Conservation (phyloP, 768 basidiomycete species). For the Kwoniella mangroviensis region DNA sequence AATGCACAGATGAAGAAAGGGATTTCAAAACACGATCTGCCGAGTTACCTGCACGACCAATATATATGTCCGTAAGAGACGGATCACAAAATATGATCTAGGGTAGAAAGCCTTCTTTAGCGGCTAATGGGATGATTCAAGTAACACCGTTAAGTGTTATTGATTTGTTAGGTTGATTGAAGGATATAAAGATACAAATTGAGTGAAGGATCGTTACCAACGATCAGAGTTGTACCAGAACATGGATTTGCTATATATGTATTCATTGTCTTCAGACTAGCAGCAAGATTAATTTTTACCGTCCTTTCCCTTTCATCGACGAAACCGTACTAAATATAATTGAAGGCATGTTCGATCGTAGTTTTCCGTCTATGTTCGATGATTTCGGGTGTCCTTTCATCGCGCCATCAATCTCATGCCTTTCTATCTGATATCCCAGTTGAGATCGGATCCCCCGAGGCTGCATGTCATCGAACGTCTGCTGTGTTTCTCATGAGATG, state of each 20-base stretch:
- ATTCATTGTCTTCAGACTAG: not conserved
- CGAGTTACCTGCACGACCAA: not conserved
- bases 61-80: not conserved
- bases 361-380: too few species aligned
- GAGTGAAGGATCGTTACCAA: not conserved
- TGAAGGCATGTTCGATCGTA: not conserved
- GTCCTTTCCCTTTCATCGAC: not conserved
- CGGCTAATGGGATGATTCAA: not conserved
- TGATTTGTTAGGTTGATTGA: slow-evolving; percentile 1
- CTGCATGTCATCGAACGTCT: too few species aligned
- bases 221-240: not conserved
- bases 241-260: not conserved
- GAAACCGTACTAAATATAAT: not conserved
- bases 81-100: not conserved
- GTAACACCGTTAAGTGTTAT: not conserved
- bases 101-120: not conserved
- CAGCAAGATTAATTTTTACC: not conserved
- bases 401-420: too few species aligned
- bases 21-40: not conserved
- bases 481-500: too few species aligned
- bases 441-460: too few species aligned
- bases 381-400: too few species aligned
- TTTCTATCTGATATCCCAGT: too few species aligned
- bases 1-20: slow-evolving; percentile 1
- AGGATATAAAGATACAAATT: not conserved